Evolutionary conservation across 2,329 filamentous ascomycete species (phyloP).

Genomic region (Celoporthe dispersa): DNA sequence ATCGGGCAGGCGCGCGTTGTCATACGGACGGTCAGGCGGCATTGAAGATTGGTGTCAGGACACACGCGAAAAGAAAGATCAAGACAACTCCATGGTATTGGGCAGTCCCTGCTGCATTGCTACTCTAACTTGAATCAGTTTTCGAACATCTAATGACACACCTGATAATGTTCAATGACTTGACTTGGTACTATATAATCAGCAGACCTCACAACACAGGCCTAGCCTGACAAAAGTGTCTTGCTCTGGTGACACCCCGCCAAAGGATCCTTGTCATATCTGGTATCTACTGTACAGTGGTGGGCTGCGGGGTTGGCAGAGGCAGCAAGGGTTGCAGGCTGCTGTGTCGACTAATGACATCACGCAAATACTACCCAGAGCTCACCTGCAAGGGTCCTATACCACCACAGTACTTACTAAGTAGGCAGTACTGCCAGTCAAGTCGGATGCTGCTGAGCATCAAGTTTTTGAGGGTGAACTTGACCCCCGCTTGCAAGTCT

Average conservation of each 20-base stretch:
- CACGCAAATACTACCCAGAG: slow-evolving; percentile 1
- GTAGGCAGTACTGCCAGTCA: not conserved
- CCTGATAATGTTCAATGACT: not conserved
- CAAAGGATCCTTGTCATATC: slow-evolving; percentile 11
- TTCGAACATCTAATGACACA: not conserved
- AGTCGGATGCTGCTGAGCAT: not conserved
- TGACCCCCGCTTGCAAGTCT: not conserved
- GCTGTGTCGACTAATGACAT: slow-evolving; percentile 22
- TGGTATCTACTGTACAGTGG: not conserved
- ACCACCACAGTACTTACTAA: not conserved
- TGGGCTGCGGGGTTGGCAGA: slow-evolving; percentile 5
- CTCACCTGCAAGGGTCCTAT: slow-evolving; percentile 3
- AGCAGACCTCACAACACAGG: not conserved
- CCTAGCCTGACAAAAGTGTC: not conserved
- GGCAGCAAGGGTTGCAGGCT: not conserved
- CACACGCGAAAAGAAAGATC: not conserved
- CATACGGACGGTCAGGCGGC: not conserved
- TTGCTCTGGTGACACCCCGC: slow-evolving; percentile 8
- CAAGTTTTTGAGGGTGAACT: not conserved
- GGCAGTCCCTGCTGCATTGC: not conserved
- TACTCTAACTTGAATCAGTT: too few species aligned
- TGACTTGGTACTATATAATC: not conserved
- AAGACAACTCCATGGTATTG: not conserved
- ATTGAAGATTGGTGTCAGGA: not conserved
- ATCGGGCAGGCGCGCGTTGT: slow-evolving; percentile 5